phyloP scores from a whole-genome alignment of 2,329 filamentous ascomycete species.

The Lachnellula arida region DNA sequence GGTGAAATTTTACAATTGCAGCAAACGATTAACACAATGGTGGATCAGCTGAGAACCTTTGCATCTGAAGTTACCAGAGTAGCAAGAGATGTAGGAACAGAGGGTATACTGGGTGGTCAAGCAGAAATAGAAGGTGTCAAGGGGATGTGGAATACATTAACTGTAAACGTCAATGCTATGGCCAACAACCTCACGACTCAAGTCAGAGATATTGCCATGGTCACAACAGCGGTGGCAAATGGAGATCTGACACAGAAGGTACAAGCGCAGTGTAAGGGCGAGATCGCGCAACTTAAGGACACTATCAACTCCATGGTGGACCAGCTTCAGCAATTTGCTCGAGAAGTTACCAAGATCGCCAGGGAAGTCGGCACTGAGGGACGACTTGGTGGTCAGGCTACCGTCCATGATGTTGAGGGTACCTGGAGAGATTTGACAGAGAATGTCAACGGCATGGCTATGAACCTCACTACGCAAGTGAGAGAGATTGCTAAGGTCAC shows the following conservation, averaged over 20 bases:
- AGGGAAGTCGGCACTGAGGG: constrained; percentile 96
- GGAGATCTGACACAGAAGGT: constrained; percentile 97
- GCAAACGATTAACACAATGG: constrained; percentile 87
- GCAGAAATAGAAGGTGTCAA: constrained; percentile 79
- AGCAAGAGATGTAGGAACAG: constrained; percentile 77
- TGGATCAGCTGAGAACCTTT: constrained; percentile 78
- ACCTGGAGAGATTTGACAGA: constrained; percentile 96
- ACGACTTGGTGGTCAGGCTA: constrained; percentile 88
- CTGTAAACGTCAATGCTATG: constrained; percentile 84
- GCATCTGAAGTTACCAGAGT: constrained; percentile 80
- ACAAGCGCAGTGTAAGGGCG: constrained; percentile 84
- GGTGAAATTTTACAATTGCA: constrained; percentile 80
- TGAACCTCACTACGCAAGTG: constrained; percentile 96
- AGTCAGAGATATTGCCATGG: constrained; percentile 90
- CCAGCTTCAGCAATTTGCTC: constrained; percentile 92
- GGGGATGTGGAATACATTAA: constrained; percentile 86
- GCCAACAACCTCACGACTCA: constrained; percentile 82
- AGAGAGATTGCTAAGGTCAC: constrained; percentile 96
- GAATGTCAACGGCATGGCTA: constrained; percentile 97
- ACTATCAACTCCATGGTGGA: constrained; percentile 99
- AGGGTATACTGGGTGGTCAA: constrained; percentile 77
- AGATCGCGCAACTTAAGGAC: constrained; percentile 91
- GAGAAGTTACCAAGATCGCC: constrained; percentile 94
- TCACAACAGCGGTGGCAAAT: constrained; percentile 66
- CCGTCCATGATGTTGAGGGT: constrained; percentile 91